phyloP scores from a whole-genome alignment of 805 yeast genomes.

The Metschnikowia bowlesiae region DNA sequence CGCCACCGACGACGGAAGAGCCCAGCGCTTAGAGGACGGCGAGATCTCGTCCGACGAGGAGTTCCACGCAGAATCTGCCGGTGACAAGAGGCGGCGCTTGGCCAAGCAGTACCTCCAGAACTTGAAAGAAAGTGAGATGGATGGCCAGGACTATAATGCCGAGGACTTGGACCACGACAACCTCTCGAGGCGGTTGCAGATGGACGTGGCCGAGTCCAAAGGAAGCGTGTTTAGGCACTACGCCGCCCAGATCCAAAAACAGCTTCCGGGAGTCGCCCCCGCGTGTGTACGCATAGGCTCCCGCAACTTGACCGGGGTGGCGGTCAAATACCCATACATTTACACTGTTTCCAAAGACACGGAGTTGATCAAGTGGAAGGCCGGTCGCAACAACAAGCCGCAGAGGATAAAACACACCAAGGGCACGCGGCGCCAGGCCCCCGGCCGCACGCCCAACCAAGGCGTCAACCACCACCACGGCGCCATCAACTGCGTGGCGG shows the following conservation, averaged over 20 bases:
- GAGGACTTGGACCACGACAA: conserved; percentile 86
- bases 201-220: conserved; percentile 85
- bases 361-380: conserved; percentile 76
- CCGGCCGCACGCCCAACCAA: conserved; percentile 41
- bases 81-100: conserved; percentile 88
- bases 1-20: background rate
- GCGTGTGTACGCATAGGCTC: conserved; percentile 55
- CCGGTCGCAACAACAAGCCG: conserved; percentile 46
- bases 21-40: conserved; percentile 6
- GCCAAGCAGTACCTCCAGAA: conserved; percentile 90
- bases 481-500: conserved; percentile 74
- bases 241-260: conserved; percentile 46
- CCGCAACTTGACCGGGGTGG: conserved; percentile 50
- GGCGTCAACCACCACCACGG: conserved; percentile 69
- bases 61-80: conserved; percentile 70
- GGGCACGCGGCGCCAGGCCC: conserved; percentile 53
- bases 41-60: conserved; percentile 66
- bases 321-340: conserved; percentile 57
- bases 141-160: conserved; percentile 70
- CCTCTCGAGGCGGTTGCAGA: conserved; percentile 70
- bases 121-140: conserved; percentile 53
- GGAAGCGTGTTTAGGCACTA: conserved; percentile 75
- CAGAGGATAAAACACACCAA: conserved; percentile 56
- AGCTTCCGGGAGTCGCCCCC: conserved; percentile 32
- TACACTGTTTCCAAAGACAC: conserved; percentile 82